Conservation (phyloP, 495 filamentous ascomycete genomes). For the Tetracladium marchalianum region DNA sequence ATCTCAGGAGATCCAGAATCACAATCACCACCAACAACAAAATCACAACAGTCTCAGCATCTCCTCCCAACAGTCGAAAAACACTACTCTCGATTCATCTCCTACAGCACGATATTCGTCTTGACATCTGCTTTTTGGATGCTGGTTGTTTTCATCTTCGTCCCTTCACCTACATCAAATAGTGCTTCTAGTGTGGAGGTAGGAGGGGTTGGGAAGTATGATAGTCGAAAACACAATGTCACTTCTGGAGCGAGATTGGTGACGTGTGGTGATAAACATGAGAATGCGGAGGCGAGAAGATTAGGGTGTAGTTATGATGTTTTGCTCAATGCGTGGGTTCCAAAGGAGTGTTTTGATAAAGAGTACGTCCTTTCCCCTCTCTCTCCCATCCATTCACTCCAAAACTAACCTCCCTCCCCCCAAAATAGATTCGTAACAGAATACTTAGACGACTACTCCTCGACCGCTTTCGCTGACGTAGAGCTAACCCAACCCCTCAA, state of each 20-base stretch:
- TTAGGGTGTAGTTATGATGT: neutral
- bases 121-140: conserved; percentile 1
- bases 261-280: neutral
- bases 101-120: neutral
- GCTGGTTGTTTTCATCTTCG: neutral
- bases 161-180: neutral
- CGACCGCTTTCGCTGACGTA: neutral
- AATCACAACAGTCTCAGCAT: too few relatives aligned
- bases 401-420: conserved; percentile 7
- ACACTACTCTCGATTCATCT: neutral
- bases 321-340: neutral
- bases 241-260: neutral
- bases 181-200: too few relatives aligned
- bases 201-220: too few relatives aligned
- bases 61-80: too few relatives aligned
- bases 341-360: neutral
- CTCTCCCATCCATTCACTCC: neutral
- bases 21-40: neutral
- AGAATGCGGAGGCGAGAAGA: neutral
- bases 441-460: conserved; percentile 5
- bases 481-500: neutral
- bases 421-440: conserved; percentile 2
- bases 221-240: neutral
- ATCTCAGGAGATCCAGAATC: neutral
- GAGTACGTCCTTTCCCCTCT: neutral